Base-by-base conservation (phyloP, 768 basidiomycete species). In the Lentinula edodes region DNA sequence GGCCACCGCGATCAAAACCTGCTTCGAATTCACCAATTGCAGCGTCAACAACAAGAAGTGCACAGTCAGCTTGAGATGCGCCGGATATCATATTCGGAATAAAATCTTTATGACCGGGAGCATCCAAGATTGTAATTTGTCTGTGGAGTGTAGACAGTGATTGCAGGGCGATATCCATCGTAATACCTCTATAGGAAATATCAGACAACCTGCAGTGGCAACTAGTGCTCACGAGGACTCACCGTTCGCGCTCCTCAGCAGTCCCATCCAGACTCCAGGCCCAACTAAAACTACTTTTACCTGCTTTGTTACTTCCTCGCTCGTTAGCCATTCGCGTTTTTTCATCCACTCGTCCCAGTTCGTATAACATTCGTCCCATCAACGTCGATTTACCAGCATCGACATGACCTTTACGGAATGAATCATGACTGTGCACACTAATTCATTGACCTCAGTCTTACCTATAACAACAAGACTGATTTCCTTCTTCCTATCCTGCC, bases 41-140 rank as follows among this genome's bases (percentile, higher is more conserved):
- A 1, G 95, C 88, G 71, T 97, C 97, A 32, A 99, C 87, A 3
- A 98, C 95, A 20, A 98, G 85, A 7, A 98, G 74, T 0, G 97
- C 94, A 52, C 93, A 93, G 66, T 98, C 97, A 0, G 96, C 97
- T 73, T 98, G 97, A 2, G 95, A 88, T 6, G 97, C 96, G 1
- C 97, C 97, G 0, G 95, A 98, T 57, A 99, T 99, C 96, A 98
- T 98, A 70, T 98, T 98, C 1, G 97, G 97, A 64, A 99, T 90
- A 67, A 98, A 98, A 69, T 99, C 97, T 65, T 88, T 90, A 74
- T 99, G 97, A 0, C 97, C 97, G 0, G 97, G 97, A 0, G 96
- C 96, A 68, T 99, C 97, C 35, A 99, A 83, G n/a, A 99, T 84
- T 1, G 94, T 97, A 65, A 98, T 87, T 64, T 86, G 83, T 54